Base-by-base conservation (phyloP, 768 basidiomycete genomes). In the Tylopilus intermedius region DNA sequence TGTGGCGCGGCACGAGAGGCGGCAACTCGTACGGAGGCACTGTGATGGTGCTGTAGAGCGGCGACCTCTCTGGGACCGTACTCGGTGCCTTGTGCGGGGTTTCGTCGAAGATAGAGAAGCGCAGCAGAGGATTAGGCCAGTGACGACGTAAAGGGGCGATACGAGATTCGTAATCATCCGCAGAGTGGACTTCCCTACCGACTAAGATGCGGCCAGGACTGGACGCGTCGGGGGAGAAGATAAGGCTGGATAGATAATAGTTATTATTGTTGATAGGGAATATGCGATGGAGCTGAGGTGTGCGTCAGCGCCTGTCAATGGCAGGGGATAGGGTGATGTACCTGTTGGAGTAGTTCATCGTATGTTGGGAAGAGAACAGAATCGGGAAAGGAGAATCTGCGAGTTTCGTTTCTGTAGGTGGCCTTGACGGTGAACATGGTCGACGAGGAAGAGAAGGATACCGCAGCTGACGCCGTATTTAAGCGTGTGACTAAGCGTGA, bases 391-490 rank as follows among this genome's bases (percentile, higher is more conserved):
- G 79, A 71, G 59, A 87, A 75, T 59, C 79, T 87, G 61, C 88
- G 80, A 51, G 81, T 87, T 66, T 90, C 85, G 50, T 68, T 69
- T 50, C 77, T 73, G 66, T 88, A 89, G 21, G 85, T 86, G n/a
- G 82, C 86, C 70, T 90, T 90, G 64, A 90, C 79, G 51, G 81
- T 80, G 74, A 89, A 88, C 80, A 84, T 83, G 71, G 74, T 68
- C 59, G 58, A 33, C 8, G 37, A 11, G n/a, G n/a, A n/a, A 8
- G n/a, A 9, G 43, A 37, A 51, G 45, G 51, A 46, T 3, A 35
- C 53, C 60, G 60, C 65, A 58, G 62, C 62, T 48, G 47, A 18
- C 50, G 50, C 29, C 18, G 37, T 18, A 38, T 37, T 37, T 37
- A 37, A 18, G 37, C 4, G 41, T 15, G 65, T 69, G 62, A 67